Evolutionary conservation across 1,139 yeast species (phyloP), one percentile per base, ranked within the genome.

Genomic region (Nakaseomyces nivariensis): DNA sequence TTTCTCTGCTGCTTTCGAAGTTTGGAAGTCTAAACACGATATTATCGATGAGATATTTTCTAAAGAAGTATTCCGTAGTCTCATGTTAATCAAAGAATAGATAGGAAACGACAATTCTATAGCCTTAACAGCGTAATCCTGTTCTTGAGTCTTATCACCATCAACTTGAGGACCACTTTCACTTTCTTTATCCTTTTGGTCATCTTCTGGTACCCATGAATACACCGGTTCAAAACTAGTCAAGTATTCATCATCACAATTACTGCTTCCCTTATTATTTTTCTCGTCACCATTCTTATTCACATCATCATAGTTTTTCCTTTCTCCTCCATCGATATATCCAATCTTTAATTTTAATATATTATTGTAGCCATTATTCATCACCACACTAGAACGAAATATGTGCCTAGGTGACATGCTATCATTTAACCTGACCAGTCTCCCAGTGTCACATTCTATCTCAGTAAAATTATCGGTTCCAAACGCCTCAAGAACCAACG

Each of bases 341-440:
- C 50, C 49, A n/a, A 62, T 38, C 37, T 45, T 26, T 38, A 62
- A 53, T 26, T 46, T 56, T 6, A 62, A 59, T n/a, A 52, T 41
- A 48, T 64, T 64, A 45, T 58, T 58, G 48, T 59, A 58, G 3
- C 66, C 67, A 52, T 63, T 63, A 49, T 63, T 64, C 68, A 64
- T 62, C 1, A 61, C 66, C 5, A 62, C 60, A 36, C 58, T 62
- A 11, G 65, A 61, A 48, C 57, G 54, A 45, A 63, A 64, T 32
- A 63, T 47, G 17, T 51, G 38, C 4, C 55, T 56, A 6, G 58
- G 46, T 24, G 59, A 54, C 17, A 54, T 49, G 11, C 52, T 48
- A 10, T 52, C 45, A 34, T 58, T 57, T 45, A 63, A 45, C 42
- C 53, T 48, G 58, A 58, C 59, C 5, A 52, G 38, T 9, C 43